Evolutionary conservation across 78 protist genomes (phyloP).

Genomic region (Dictyostelium firmibasis): DNA sequence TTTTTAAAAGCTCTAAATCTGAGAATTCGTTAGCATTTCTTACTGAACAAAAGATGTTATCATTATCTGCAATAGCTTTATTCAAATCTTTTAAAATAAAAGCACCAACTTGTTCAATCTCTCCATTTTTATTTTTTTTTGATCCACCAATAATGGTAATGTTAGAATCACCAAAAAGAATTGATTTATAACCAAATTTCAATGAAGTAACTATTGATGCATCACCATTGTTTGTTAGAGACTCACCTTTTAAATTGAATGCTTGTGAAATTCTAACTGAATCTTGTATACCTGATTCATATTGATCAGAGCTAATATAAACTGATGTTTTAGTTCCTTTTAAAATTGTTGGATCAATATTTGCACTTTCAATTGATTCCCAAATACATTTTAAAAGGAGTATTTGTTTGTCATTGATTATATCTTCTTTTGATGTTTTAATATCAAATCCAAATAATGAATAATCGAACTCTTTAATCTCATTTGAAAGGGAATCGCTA

Average conservation of each 20-base stretch:
- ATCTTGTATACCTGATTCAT: not conserved
- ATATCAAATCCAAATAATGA: not conserved
- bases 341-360: conserved; percentile 20
- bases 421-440: not conserved
- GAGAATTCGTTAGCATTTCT: not conserved
- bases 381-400: not conserved
- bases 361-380: conserved; percentile 21
- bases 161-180: not conserved
- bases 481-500: not conserved
- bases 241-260: not conserved
- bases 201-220: not conserved
- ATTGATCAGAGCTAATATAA: not conserved
- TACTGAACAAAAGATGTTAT: not conserved
- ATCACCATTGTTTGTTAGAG: not conserved
- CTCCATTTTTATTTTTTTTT: not conserved
- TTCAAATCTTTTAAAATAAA: not conserved
- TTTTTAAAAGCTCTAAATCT: not conserved
- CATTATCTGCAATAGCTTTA: not conserved
- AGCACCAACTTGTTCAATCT: not conserved
- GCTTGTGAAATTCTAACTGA: not conserved
- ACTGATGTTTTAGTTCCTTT: conserved; percentile 46
- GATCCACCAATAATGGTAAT: not conserved
- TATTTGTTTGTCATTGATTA: not conserved
- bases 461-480: not conserved
- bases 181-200: not conserved